Evolutionary conservation across 345 rosid species (phyloP).

Genomic region (Odontarrhena argentea): DNA sequence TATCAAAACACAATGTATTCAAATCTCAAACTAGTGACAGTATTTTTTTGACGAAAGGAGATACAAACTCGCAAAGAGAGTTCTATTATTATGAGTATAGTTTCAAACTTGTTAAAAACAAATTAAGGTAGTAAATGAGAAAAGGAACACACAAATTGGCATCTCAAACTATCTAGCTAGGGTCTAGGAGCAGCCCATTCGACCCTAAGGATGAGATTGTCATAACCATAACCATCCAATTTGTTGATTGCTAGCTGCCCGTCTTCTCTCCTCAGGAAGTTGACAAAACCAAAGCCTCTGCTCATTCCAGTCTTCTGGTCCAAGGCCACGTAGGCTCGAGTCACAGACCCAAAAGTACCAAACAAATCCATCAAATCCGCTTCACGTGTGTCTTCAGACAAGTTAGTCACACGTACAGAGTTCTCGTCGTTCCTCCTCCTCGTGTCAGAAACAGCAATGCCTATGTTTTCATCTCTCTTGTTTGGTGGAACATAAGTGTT

Average conservation of each 20-base stretch:
- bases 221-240: constrained; percentile 76
- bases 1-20: too few relatives aligned
- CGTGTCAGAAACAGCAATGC: constrained; percentile 55
- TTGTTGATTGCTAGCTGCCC: constrained; percentile 76
- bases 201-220: constrained; percentile 74
- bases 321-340: constrained; percentile 66
- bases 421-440: constrained; percentile 76
- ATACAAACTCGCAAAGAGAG: too few relatives aligned
- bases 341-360: constrained; percentile 66
- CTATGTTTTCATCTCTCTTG: constrained; percentile 44
- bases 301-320: constrained; percentile 74
- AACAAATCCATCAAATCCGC: constrained; percentile 68
- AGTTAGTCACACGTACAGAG: constrained; percentile 68
- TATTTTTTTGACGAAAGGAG: too few relatives aligned
- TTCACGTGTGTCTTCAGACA: constrained; percentile 74
- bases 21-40: too few relatives aligned
- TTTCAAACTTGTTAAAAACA: too few relatives aligned
- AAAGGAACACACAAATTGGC: too few relatives aligned
- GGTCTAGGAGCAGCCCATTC: constrained; percentile 79
- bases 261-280: constrained; percentile 71
- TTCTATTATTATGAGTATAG: too few relatives aligned
- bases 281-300: constrained; percentile 79
- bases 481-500: constrained; percentile 67
- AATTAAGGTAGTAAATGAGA: too few relatives aligned
- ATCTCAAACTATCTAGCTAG: too few relatives aligned